Conservation (phyloP, 306 rosid species). For the Argentina anserina region DNA sequence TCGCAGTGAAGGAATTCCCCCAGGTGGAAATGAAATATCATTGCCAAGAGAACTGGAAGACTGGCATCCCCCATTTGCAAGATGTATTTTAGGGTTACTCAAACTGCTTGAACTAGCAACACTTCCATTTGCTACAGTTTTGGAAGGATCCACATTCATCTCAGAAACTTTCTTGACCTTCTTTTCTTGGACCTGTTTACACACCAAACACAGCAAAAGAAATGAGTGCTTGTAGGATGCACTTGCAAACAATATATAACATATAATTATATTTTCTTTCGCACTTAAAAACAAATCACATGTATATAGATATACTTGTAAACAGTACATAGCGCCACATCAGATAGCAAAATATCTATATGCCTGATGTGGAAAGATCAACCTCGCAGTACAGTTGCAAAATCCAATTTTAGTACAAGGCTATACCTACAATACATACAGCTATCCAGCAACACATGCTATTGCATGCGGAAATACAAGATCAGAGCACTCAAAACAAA, state of each 20-base stretch:
- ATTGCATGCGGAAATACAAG: neutral
- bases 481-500: neutral
- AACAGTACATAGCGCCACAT: neutral
- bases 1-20: constrained; percentile 70
- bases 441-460: neutral
- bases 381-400: neutral
- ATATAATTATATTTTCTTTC: neutral
- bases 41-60: constrained; percentile 46
- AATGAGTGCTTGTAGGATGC: constrained; percentile 18
- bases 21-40: constrained; percentile 70
- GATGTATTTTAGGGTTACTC: constrained; percentile 46
- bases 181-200: constrained; percentile 89
- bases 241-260: neutral
- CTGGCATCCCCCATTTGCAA: constrained; percentile 77
- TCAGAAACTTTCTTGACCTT: constrained; percentile 89
- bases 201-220: constrained; percentile 17
- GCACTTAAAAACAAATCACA: neutral
- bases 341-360: neutral
- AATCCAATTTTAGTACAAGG: neutral
- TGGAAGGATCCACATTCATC: constrained; percentile 78
- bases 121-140: constrained; percentile 71
- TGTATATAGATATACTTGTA: neutral
- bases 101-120: constrained; percentile 81
- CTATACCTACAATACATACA: neutral
- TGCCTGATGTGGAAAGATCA: neutral